These are phyloP conservation scores for Syncephalastrum sp. DNA, from an alignment of 371 early-diverging fungal species.

Conservation along the genomic window DNA sequence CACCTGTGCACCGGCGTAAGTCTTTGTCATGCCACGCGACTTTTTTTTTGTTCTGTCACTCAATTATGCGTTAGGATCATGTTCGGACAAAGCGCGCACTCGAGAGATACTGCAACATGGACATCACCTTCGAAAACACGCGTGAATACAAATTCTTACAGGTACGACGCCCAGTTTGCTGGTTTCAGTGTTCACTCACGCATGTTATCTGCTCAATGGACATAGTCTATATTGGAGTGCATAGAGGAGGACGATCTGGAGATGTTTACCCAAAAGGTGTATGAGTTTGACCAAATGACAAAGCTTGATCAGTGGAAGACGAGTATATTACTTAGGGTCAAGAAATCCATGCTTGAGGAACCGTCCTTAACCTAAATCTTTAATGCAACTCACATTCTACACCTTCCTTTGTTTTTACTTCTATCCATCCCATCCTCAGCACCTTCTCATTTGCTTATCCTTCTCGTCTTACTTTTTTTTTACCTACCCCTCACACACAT, in stretches of 20 bases:
- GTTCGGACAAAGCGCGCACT: constrained; percentile 39
- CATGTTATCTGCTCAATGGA: background rate
- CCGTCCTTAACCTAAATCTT: constrained; percentile 23
- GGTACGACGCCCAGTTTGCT: constrained; percentile 27
- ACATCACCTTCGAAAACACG: constrained; percentile 79
- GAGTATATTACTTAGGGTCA: constrained; percentile 82
- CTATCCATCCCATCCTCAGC: too few relatives aligned
- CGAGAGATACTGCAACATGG: constrained; percentile 60
- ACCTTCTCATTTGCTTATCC: too few relatives aligned
- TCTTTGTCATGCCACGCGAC: background rate
- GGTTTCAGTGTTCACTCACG: too few relatives aligned
- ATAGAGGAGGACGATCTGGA: constrained; percentile 81
- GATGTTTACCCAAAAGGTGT: constrained; percentile 77
- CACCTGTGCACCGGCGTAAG: constrained; percentile 72
- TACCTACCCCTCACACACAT: too few relatives aligned
- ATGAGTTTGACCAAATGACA: constrained; percentile 84
- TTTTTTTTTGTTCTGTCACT: background rate
- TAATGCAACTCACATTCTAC: too few relatives aligned
- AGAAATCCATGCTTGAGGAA: constrained; percentile 50
- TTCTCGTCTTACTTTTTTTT: too few relatives aligned
- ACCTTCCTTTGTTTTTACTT: too few relatives aligned
- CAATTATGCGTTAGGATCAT: constrained; percentile 25
- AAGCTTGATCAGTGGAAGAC: constrained; percentile 97
- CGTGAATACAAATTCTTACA: constrained; percentile 83
- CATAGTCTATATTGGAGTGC: constrained; percentile 63